Percentiles rank a stretch among this genome's conserved stretches.
Conservation (phyloP, 1,139 yeast genomes). For the Taphrina wiesneri region DNA sequence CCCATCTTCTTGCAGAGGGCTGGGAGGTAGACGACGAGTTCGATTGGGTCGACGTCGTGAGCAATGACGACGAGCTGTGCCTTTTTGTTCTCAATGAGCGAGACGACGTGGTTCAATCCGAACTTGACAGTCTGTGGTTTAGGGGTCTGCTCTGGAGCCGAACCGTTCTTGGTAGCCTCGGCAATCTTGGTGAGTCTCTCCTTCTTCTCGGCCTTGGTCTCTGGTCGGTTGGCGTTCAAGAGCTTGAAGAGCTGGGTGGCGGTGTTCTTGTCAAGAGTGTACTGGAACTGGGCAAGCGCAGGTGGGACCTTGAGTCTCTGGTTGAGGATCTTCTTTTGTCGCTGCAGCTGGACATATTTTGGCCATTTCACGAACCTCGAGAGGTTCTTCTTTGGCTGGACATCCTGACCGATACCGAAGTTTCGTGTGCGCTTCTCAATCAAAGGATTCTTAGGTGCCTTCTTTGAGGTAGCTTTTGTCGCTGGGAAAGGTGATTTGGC, state of each 20-base stretch:
- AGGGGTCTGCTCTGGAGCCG: slow-evolving; percentile 91
- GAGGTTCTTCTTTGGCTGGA: slow-evolving; percentile 95
- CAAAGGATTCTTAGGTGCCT: slow-evolving; percentile 63
- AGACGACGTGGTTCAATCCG: slow-evolving; percentile 89
- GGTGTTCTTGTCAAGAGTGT: slow-evolving; percentile 95
- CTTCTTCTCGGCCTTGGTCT: slow-evolving; percentile 94
- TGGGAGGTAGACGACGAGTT: slow-evolving; percentile 91
- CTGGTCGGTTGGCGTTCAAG: slow-evolving; percentile 98
- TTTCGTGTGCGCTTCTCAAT: slow-evolving; percentile 84
- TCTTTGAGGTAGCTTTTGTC: slow-evolving; percentile 48
- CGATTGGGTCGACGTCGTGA: slow-evolving; percentile 98
- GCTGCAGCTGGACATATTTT: slow-evolving; percentile 91
- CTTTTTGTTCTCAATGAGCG: slow-evolving; percentile 95
- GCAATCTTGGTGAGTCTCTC: slow-evolving; percentile 98
- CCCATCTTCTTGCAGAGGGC: slow-evolving; percentile 99
- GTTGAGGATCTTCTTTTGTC: slow-evolving; percentile 94
- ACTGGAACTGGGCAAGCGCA: slow-evolving; percentile 92
- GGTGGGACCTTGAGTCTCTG: slow-evolving; percentile 99
- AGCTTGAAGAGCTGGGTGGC: slow-evolving; percentile 95
- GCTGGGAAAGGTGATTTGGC: slow-evolving; percentile 64
- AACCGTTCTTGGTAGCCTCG: slow-evolving; percentile 96
- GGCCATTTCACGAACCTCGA: slow-evolving; percentile 98
- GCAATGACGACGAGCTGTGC: slow-evolving; percentile 95
- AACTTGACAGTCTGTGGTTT: slow-evolving; percentile 95
- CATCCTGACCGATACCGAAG: slow-evolving; percentile 88